Conservation (phyloP, 768 basidiomycete genomes). For the Clitopilus passeckerianus region DNA sequence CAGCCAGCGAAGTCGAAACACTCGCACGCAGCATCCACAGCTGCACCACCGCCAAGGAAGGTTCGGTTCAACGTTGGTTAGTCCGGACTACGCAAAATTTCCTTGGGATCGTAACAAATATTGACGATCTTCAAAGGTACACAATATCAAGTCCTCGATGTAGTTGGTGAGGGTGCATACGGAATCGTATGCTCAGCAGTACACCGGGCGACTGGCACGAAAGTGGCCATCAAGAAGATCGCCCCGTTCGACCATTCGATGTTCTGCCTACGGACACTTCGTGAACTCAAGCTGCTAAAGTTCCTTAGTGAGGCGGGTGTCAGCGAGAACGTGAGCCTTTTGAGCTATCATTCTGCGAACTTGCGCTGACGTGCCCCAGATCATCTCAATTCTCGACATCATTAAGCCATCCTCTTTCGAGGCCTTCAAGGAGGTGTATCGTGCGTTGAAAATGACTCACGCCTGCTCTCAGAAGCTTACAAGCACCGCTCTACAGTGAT, state of each 20-base stretch:
- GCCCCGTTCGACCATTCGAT: slow-evolving; percentile 94
- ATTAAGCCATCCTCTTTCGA: slow-evolving; percentile 78
- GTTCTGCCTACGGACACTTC: slow-evolving; percentile 88
- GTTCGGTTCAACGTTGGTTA: slow-evolving; percentile 85
- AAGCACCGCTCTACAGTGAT: slow-evolving; percentile 47
- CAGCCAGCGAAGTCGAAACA: slow-evolving; percentile 32
- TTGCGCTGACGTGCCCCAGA: slow-evolving; percentile 33
- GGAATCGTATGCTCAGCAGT: slow-evolving; percentile 94
- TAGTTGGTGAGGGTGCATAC: slow-evolving; percentile 89
- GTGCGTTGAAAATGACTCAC: slow-evolving; percentile 30
- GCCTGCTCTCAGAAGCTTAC: neutral
- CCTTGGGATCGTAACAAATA: slow-evolving; percentile 3
- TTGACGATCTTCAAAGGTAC: slow-evolving; percentile 38
- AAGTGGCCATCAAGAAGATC: slow-evolving; percentile 97
- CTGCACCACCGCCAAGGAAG: slow-evolving; percentile 64
- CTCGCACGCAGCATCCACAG: slow-evolving; percentile 32
- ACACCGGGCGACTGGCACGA: slow-evolving; percentile 80
- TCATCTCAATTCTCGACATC: slow-evolving; percentile 88
- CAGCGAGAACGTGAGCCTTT: slow-evolving; percentile 70
- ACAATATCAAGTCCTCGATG: slow-evolving; percentile 81
- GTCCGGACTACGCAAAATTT: slow-evolving; percentile 11
- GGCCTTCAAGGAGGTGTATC: slow-evolving; percentile 83
- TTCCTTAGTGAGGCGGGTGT: slow-evolving; percentile 85
- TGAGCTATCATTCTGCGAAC: neutral
- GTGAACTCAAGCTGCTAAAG: slow-evolving; percentile 80